Percentiles rank a stretch among this genome's conserved stretches.
These are phyloP conservation scores for Beauveria australis DNA, from an alignment of 2,329 filamentous ascomycete species.

Conservation along the genomic window DNA sequence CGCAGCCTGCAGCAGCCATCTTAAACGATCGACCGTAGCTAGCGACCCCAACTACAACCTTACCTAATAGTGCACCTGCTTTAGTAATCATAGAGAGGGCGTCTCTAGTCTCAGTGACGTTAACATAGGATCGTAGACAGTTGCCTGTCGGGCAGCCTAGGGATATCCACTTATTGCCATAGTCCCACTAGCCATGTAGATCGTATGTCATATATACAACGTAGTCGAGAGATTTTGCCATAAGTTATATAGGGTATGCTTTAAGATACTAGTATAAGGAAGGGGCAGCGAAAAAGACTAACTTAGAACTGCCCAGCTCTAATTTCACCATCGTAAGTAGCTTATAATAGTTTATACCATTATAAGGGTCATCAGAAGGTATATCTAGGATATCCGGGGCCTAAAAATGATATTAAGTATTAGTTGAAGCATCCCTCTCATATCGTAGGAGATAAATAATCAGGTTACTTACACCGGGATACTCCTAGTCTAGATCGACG, in stretches of 20 bases:
- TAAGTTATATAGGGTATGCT: constrained; percentile 25
- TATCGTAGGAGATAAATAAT: no score
- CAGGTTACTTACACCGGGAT: constrained; percentile 23
- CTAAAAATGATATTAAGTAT: background rate
- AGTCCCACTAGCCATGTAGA: constrained; percentile 24
- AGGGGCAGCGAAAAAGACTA: background rate
- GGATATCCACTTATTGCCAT: constrained; percentile 20
- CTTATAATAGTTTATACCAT: background rate
- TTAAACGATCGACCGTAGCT: constrained; percentile 25
- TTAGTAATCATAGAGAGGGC: constrained; percentile 28
- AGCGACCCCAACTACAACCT: constrained; percentile 23
- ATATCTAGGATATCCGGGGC: background rate
- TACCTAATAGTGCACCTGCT: constrained; percentile 21
- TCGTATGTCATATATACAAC: constrained; percentile 28
- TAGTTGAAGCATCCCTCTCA: no score
- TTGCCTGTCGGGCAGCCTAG: constrained; percentile 22
- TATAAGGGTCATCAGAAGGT: background rate
- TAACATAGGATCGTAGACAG: constrained; percentile 28
- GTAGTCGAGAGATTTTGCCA: constrained; percentile 22
- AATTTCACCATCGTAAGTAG: background rate
- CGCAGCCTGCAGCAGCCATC: constrained; percentile 19
- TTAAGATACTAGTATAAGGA: constrained; percentile 27
- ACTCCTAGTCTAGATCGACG: constrained; percentile 41
- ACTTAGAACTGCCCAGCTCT: background rate
- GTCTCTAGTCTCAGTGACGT: constrained; percentile 26